A percentile compares a stretch with the other conserved stretches of the same genome.
phyloP scores from a whole-genome alignment of 805 yeast species.

The Starmerella scarabaei region DNA sequence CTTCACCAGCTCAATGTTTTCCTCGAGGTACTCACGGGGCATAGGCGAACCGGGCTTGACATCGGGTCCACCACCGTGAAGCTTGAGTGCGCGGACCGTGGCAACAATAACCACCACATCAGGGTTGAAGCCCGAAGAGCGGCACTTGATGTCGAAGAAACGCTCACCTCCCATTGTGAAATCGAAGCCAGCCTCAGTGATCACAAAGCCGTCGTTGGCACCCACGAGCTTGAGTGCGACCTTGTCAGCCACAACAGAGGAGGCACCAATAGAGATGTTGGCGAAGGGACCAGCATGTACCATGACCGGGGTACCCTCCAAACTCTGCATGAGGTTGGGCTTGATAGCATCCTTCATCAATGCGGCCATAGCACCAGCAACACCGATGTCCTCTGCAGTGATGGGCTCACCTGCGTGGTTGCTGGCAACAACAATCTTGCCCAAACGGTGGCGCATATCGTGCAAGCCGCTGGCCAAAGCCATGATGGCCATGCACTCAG shows the following conservation, averaged over 20 bases:
- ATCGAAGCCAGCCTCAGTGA: slow-evolving; percentile 97
- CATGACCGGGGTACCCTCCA: slow-evolving; percentile 94
- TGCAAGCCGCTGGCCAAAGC: slow-evolving; percentile 66
- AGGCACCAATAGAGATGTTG: slow-evolving; percentile 92
- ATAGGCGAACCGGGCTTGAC: slow-evolving; percentile 86
- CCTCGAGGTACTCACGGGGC: slow-evolving; percentile 68
- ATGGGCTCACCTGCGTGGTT: slow-evolving; percentile 63
- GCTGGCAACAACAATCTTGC: slow-evolving; percentile 79
- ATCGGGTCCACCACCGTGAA: slow-evolving; percentile 95
- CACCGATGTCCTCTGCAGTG: slow-evolving; percentile 88
- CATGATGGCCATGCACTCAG: slow-evolving; percentile 90
- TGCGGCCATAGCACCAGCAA: slow-evolving; percentile 93
- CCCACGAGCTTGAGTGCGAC: slow-evolving; percentile 87
- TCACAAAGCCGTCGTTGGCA: slow-evolving; percentile 63
- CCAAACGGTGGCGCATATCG: slow-evolving; percentile 80
- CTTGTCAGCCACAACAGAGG: slow-evolving; percentile 85
- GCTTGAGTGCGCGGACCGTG: slow-evolving; percentile 89
- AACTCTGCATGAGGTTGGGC: slow-evolving; percentile 93
- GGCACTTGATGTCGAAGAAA: slow-evolving; percentile 88
- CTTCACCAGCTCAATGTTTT: slow-evolving; percentile 64
- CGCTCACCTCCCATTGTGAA: slow-evolving; percentile 99
- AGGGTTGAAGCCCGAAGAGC: slow-evolving; percentile 77
- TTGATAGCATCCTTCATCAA: slow-evolving; percentile 89
- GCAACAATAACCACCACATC: slow-evolving; percentile 90
- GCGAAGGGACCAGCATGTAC: slow-evolving; percentile 99